phyloP scores from a whole-genome alignment of 257 asterid genomes.

The Forsythia viridissima region DNA sequence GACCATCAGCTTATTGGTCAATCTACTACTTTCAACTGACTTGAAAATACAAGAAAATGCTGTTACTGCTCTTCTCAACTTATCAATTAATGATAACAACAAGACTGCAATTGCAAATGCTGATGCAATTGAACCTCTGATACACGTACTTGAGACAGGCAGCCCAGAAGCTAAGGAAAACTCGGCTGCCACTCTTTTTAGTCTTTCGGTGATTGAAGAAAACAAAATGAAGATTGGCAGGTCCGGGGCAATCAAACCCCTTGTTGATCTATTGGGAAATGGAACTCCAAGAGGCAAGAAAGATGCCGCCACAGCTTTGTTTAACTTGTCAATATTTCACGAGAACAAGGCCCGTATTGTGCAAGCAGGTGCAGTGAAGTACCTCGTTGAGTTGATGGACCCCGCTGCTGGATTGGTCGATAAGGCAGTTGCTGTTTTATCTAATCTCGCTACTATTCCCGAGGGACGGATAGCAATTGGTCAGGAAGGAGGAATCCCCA shows the following conservation, averaged over 20 bases:
- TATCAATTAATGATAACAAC: constrained; percentile 81
- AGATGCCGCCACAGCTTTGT: constrained; percentile 68
- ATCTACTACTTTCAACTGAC: constrained; percentile 58
- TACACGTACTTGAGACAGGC: constrained; percentile 78
- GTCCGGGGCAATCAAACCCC: constrained; percentile 79
- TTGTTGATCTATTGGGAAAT: constrained; percentile 76
- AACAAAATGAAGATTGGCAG: constrained; percentile 74
- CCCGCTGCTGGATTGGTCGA: constrained; percentile 93
- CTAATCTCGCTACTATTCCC: constrained; percentile 75
- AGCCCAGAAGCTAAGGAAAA: constrained; percentile 84
- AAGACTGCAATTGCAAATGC: constrained; percentile 78
- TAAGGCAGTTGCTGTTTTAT: constrained; percentile 79
- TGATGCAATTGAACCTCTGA: constrained; percentile 73
- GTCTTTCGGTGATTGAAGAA: constrained; percentile 82
- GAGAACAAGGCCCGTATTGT: constrained; percentile 73
- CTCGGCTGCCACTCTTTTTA: constrained; percentile 84
- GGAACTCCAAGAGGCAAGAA: constrained; percentile 92
- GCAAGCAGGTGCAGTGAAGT: constrained; percentile 84
- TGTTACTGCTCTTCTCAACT: constrained; percentile 86
- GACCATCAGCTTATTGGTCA: constrained; percentile 55
- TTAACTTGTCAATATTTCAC: constrained; percentile 67
- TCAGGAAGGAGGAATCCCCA: constrained; percentile 69
- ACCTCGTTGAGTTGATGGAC: constrained; percentile 88
- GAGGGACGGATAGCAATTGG: constrained; percentile 79
- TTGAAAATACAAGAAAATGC: constrained; percentile 63